Percentiles rank a stretch among this genome's conserved stretches.
phyloP scores from a whole-genome alignment of 1,284 basidiomycete genomes.

The Erythrobasidium hasegawianum region DNA sequence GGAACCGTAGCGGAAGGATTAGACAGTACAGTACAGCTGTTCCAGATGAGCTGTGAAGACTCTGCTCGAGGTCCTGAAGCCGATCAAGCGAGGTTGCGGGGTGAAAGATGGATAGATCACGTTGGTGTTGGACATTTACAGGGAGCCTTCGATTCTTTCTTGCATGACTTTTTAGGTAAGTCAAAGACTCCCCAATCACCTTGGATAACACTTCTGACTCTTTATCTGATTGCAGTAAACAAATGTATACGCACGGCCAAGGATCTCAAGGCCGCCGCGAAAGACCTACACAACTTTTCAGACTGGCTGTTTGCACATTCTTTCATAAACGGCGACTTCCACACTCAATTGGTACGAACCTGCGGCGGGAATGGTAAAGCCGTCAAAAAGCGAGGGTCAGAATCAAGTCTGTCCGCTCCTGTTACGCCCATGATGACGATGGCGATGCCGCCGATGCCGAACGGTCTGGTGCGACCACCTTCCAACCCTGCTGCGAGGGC shows the following conservation, averaged over 20 bases:
- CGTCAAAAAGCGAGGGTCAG: conserved; percentile 25
- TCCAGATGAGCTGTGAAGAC: conserved; percentile 34
- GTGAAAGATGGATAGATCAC: conserved; percentile 29
- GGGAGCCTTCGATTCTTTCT: conserved; percentile 24
- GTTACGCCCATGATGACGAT: conserved; percentile 3
- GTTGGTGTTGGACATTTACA: conserved; percentile 9
- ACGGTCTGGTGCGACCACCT: conserved; percentile 16
- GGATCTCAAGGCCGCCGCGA: conserved; percentile 21
- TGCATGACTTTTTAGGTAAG: conserved; percentile 32
- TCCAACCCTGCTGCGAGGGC: conserved; percentile 26
- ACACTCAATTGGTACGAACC: conserved; percentile 4
- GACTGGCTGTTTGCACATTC: conserved; percentile 33
- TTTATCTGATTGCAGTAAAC: too few species aligned
- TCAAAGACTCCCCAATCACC: not conserved
- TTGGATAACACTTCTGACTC: too few species aligned
- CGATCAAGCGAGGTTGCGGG: conserved; percentile 19
- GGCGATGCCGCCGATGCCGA: conserved; percentile 13
- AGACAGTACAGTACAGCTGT: conserved; percentile 30
- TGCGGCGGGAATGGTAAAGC: conserved; percentile 9
- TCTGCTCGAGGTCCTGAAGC: conserved; percentile 27
- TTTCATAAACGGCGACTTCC: conserved; percentile 18
- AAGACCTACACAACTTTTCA: conserved; percentile 24
- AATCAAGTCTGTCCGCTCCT: conserved; percentile 1
- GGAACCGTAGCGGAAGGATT: conserved; percentile 23
- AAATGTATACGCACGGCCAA: conserved; percentile 26